Base-by-base conservation (phyloP, 2,329 filamentous ascomycete genomes). In the Rhytidhysteron rufulum region DNA sequence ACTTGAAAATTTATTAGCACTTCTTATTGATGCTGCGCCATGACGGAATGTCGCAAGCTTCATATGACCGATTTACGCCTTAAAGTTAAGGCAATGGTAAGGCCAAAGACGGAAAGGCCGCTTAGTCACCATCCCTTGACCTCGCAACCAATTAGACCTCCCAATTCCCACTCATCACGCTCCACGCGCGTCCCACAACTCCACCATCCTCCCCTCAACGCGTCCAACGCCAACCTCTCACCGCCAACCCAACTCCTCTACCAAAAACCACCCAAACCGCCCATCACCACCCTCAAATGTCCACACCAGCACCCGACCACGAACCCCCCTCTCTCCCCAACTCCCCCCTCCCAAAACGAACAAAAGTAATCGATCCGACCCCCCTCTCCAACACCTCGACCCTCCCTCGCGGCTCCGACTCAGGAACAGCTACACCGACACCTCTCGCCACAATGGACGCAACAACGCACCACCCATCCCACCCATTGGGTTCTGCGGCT, bases 311-410 rank as follows among this genome's bases (percentile, higher is more conserved):
- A 7, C 50, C 45, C 5, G 10, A 51, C n/a, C 62, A 65, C 56
- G 58, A 62, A 32, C 60, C 60, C 2, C 79, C 80, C 34, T 79
- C 80, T 38, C 74, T 82, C 18, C 83, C 83, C 30, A 76, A 77
- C 42, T 90, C 86, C 7, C 88, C 88, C 20, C 80, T 87, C 19
- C 76, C 87, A 34, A 95, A 95, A 73, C 82, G 88, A 60, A 78
- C 85, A 57, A 93, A 89, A 74, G 80, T 80, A 55, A 68, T 72
- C 46, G 63, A 72, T 36, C 63, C 69, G 8, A 53, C 55, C 1
- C 57, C 65, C 19, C 48, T 65, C 41, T 44, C 50, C 34, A 49
- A 61, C 43, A 41, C 51, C 21, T 51, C 54, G 24, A 43, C 54
- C 2, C 47, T 58, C 20, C 55, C 54, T 20, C 53, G 55, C 34